phyloP scores from a whole-genome alignment of 23 red algal genomes.

The Agarophyton chilense region DNA sequence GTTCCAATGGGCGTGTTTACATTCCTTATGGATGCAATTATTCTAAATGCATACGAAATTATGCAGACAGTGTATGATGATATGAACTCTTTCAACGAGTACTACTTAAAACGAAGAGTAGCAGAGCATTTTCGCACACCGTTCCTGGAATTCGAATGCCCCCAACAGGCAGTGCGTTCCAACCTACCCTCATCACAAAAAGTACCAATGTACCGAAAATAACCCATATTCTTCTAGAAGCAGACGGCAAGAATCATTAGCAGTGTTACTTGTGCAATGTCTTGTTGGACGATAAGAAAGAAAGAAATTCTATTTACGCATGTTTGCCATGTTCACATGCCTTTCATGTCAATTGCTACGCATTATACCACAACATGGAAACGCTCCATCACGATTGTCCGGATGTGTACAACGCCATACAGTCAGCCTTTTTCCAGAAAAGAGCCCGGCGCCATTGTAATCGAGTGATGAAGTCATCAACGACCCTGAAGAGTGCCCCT shows the following conservation, averaged over 20 bases:
- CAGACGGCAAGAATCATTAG: background rate
- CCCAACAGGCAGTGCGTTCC: too few relatives aligned
- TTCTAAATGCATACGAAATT: background rate
- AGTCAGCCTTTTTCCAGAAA: background rate
- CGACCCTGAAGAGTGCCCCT: background rate
- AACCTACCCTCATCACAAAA: too few relatives aligned
- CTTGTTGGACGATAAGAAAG: background rate
- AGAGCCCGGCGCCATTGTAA: background rate
- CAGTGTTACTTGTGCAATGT: background rate
- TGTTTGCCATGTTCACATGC: background rate
- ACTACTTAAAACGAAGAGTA: background rate
- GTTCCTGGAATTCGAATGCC: background rate
- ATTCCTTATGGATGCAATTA: slow-evolving; percentile 16
- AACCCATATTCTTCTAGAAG: background rate
- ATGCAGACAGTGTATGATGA: background rate
- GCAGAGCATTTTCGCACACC: background rate
- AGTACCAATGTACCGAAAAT: too few relatives aligned
- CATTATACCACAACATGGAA: background rate
- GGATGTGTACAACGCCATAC: background rate
- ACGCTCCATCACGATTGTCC: background rate
- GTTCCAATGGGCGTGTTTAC: background rate
- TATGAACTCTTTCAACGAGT: background rate
- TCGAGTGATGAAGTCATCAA: background rate
- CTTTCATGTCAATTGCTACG: background rate
- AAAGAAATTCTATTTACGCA: background rate